phyloP scores from a whole-genome alignment of 345 rosid species.

The Lepidium sativum region DNA sequence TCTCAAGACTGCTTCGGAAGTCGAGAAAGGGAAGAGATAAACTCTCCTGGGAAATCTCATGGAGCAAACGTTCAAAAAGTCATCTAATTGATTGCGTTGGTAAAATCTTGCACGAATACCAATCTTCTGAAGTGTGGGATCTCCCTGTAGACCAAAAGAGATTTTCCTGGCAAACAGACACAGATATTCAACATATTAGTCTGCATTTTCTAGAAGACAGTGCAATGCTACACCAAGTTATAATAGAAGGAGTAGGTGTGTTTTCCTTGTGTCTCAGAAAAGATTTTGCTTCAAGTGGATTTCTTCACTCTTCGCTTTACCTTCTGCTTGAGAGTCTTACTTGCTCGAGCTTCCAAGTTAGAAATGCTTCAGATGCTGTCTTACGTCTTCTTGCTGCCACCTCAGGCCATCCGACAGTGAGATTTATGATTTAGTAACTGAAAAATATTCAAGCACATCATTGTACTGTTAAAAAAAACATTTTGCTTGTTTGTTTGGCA shows the following conservation, averaged over 20 bases:
- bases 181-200: conserved; percentile 40
- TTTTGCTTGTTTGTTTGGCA: conserved; percentile 28
- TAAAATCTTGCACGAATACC: conserved; percentile 80
- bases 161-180: conserved; percentile 25
- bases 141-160: conserved; percentile 56
- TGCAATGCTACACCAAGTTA: conserved; percentile 78
- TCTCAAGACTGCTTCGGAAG: conserved; percentile 49
- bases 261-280: conserved; percentile 67
- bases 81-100: conserved; percentile 68
- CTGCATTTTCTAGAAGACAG: conserved; percentile 56
- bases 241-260: conserved; percentile 65
- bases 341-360: conserved; percentile 60
- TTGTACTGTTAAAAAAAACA: background rate
- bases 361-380: conserved; percentile 71
- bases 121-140: conserved; percentile 78
- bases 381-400: conserved; percentile 54
- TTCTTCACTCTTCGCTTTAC: conserved; percentile 83
- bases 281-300: conserved; percentile 73
- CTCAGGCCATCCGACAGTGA: conserved; percentile 61
- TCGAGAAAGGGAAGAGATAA: conserved; percentile 27
- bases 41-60: conserved; percentile 52
- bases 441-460: conserved; percentile 2
- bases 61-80: conserved; percentile 32
- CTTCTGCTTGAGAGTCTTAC: conserved; percentile 78
- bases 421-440: conserved; percentile 16